A percentile compares a stretch with the other conserved stretches of the same genome.
These are phyloP conservation scores for Ophiosphaerella narmari DNA, from an alignment of 2,329 filamentous ascomycete species.

Conservation along the genomic window DNA sequence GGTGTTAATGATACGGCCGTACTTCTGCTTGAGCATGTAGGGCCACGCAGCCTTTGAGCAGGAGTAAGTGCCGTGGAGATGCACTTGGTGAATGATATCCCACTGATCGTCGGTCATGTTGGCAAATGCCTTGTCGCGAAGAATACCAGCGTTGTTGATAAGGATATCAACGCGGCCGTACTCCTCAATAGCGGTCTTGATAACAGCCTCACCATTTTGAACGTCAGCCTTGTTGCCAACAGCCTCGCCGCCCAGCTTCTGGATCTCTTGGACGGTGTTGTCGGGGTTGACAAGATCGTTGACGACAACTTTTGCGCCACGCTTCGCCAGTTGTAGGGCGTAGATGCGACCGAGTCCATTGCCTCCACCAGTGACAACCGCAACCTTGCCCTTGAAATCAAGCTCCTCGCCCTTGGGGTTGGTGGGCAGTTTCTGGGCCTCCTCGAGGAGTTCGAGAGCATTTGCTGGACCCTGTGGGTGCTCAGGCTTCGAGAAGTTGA, in stretches of 20 bases:
- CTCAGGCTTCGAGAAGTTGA: slow-evolving; percentile 81
- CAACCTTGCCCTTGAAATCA: slow-evolving; percentile 46
- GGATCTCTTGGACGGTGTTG: slow-evolving; percentile 87
- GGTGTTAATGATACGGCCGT: slow-evolving; percentile 94
- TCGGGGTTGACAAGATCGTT: slow-evolving; percentile 97
- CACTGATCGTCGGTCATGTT: slow-evolving; percentile 97
- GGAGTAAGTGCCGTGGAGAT: slow-evolving; percentile 94
- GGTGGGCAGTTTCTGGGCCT: slow-evolving; percentile 33
- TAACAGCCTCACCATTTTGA: slow-evolving; percentile 86
- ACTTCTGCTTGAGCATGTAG: slow-evolving; percentile 97
- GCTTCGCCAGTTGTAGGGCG: slow-evolving; percentile 82
- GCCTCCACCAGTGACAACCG: slow-evolving; percentile 44
- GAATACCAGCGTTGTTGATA: slow-evolving; percentile 97
- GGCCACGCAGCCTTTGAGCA: slow-evolving; percentile 97
- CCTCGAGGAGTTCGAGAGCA: slow-evolving; percentile 72
- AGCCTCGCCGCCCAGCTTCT: slow-evolving; percentile 84
- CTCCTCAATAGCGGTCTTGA: slow-evolving; percentile 91
- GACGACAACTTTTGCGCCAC: slow-evolving; percentile 84
- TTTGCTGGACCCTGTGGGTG: slow-evolving; percentile 86
- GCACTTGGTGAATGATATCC: slow-evolving; percentile 90
- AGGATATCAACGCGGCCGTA: slow-evolving; percentile 94
- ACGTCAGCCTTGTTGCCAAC: slow-evolving; percentile 92
- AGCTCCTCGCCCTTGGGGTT: slow-evolving; percentile 40
- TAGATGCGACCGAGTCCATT: slow-evolving; percentile 83
- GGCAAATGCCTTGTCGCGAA: slow-evolving; percentile 94